Conservation (phyloP, 2,329 filamentous ascomycete genomes). For the Talaromyces marneffei region DNA sequence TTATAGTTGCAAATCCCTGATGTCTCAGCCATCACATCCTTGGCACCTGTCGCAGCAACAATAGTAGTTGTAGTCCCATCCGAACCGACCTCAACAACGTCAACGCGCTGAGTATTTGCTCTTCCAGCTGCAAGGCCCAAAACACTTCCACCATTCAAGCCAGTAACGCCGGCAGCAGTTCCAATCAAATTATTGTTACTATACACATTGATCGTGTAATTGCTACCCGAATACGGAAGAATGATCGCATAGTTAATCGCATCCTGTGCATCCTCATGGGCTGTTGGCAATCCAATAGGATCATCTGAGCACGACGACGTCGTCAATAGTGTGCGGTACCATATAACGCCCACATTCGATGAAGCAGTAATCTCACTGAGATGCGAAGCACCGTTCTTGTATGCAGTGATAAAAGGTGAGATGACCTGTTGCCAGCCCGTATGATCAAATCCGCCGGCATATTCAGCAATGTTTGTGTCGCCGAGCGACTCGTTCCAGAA, state of each 20-base stretch:
- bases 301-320: conserved; percentile 7
- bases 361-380: conserved; percentile 17
- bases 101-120: conserved; percentile 12
- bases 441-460: conserved; percentile 31
- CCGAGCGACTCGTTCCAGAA: conserved; percentile 31
- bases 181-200: conserved; percentile 13
- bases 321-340: conserved; percentile 20
- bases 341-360: conserved; percentile 24
- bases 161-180: background rate
- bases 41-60: conserved; percentile 9
- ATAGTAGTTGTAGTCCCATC: background rate
- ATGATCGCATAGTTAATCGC: conserved; percentile 13
- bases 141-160: conserved; percentile 10
- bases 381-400: conserved; percentile 27
- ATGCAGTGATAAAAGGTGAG: conserved; percentile 33
- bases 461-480: conserved; percentile 20
- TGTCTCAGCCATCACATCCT: conserved; percentile 9
- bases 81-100: conserved; percentile 6
- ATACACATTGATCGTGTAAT: conserved; percentile 13
- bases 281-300: background rate
- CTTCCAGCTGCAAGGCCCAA: conserved; percentile 10
- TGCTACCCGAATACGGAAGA: background rate
- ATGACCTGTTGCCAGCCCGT: conserved; percentile 33
- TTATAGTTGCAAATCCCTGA: conserved; percentile 15
- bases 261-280: conserved; percentile 9